phyloP scores from a whole-genome alignment of 352 stramenopile genomes.

The Globisporangium iwayamae region DNA sequence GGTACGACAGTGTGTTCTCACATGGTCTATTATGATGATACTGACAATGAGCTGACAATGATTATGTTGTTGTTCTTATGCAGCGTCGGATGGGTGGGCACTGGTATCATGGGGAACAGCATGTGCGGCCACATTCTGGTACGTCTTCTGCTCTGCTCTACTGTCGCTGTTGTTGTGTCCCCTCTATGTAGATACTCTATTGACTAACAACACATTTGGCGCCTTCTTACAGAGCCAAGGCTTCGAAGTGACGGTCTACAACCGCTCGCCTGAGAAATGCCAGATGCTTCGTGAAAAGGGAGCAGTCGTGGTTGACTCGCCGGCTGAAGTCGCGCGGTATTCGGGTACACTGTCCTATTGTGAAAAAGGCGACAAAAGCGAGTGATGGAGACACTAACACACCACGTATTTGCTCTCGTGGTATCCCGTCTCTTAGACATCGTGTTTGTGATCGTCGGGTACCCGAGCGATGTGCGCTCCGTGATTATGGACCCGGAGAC shows the following conservation, averaged over 20 bases:
- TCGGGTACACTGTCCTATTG: constrained; percentile 33
- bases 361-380: neutral
- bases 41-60: neutral
- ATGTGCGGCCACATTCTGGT: constrained; percentile 89
- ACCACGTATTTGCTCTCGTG: neutral
- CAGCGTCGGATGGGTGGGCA: constrained; percentile 85
- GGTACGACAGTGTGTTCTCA: constrained; percentile 20
- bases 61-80: neutral
- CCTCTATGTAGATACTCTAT: too few relatives aligned
- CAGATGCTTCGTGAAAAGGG: constrained; percentile 70
- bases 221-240: constrained; percentile 51
- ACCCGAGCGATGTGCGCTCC: constrained; percentile 76
- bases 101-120: constrained; percentile 85
- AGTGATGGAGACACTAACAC: neutral
- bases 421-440: constrained; percentile 46
- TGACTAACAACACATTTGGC: neutral
- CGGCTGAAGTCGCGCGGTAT: constrained; percentile 73
- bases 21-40: neutral
- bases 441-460: constrained; percentile 89
- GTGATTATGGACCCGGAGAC: constrained; percentile 70
- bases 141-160: constrained; percentile 7
- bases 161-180: neutral
- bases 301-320: constrained; percentile 64
- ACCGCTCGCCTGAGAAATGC: constrained; percentile 83
- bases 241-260: constrained; percentile 86